Evolutionary conservation across 2,329 filamentous ascomycete genomes (phyloP).

Genomic region (Phyllosticta citribraziliensis): DNA sequence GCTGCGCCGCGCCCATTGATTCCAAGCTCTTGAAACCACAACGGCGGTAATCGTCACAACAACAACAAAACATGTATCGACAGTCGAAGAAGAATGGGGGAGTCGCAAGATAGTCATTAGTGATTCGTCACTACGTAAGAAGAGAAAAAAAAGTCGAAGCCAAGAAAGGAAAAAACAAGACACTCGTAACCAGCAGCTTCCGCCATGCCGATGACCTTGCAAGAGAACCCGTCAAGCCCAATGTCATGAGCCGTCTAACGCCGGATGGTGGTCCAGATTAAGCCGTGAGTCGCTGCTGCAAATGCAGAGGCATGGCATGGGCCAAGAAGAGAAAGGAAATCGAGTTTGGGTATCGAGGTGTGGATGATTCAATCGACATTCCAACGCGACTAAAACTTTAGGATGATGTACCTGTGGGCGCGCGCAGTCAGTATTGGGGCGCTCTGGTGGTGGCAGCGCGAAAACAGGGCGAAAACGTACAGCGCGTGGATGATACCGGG

Average conservation of each 20-base stretch:
- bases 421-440: slow-evolving; percentile 3
- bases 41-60: not conserved
- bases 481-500: slow-evolving; percentile 86
- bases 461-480: slow-evolving; percentile 42
- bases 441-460: not conserved
- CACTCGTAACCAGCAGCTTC: not conserved
- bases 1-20: not conserved
- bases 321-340: slow-evolving; percentile 12
- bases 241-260: slow-evolving; percentile 1
- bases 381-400: slow-evolving; percentile 60
- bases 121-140: slow-evolving; percentile 8
- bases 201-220: slow-evolving; percentile 4
- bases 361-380: not conserved
- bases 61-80: not conserved
- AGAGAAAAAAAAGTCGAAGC: slow-evolving; percentile 1
- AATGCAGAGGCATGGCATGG: not conserved
- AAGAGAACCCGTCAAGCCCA: slow-evolving; percentile 3
- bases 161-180: not conserved
- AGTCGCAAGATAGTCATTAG: slow-evolving; percentile 1
- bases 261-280: slow-evolving; percentile 3
- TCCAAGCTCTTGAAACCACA: not conserved
- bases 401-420: slow-evolving; percentile 61
- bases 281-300: slow-evolving; percentile 1
- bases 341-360: slow-evolving; percentile 24
- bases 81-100: not conserved